These are phyloP conservation scores for Sherardia arvensis DNA, from an alignment of 257 asterid species.

Conservation along the genomic window DNA sequence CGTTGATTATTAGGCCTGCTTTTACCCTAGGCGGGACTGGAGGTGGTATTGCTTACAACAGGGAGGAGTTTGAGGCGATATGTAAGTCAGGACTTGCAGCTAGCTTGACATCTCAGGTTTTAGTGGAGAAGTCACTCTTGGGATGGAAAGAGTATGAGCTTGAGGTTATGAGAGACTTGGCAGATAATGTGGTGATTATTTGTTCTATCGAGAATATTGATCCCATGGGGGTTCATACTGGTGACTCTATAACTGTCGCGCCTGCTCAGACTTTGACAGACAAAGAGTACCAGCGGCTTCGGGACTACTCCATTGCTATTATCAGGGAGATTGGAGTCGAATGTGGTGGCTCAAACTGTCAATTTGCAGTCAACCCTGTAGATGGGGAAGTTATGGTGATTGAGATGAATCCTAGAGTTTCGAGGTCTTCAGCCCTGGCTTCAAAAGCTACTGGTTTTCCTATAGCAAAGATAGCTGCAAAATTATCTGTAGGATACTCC, in stretches of 20 bases:
- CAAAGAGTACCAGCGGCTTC: slow-evolving; percentile 86
- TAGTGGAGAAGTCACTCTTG: slow-evolving; percentile 88
- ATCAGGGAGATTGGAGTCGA: slow-evolving; percentile 98
- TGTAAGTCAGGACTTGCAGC: slow-evolving; percentile 96
- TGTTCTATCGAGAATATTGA: slow-evolving; percentile 97
- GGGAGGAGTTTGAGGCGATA: slow-evolving; percentile 88
- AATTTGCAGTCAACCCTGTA: slow-evolving; percentile 86
- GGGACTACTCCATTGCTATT: slow-evolving; percentile 95
- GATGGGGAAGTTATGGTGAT: slow-evolving; percentile 98
- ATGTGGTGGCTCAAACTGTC: slow-evolving; percentile 96
- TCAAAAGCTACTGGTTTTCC: slow-evolving; percentile 99
- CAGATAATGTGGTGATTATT: slow-evolving; percentile 96
- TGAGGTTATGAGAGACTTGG: slow-evolving; percentile 96
- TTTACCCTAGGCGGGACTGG: slow-evolving; percentile 95
- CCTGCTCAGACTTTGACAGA: slow-evolving; percentile 98
- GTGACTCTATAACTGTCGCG: slow-evolving; percentile 97
- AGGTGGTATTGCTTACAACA: slow-evolving; percentile 96
- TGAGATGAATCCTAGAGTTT: slow-evolving; percentile 98
- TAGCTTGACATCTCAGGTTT: slow-evolving; percentile 84
- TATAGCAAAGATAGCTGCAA: slow-evolving; percentile 98
- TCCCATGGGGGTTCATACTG: slow-evolving; percentile 97
- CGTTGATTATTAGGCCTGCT: slow-evolving; percentile 90
- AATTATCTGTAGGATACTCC: slow-evolving; percentile 85
- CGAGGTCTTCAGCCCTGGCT: slow-evolving; percentile 94
- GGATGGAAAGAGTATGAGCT: slow-evolving; percentile 99